phyloP scores from a whole-genome alignment of 768 basidiomycete genomes.

The Leccinellum albellum region DNA sequence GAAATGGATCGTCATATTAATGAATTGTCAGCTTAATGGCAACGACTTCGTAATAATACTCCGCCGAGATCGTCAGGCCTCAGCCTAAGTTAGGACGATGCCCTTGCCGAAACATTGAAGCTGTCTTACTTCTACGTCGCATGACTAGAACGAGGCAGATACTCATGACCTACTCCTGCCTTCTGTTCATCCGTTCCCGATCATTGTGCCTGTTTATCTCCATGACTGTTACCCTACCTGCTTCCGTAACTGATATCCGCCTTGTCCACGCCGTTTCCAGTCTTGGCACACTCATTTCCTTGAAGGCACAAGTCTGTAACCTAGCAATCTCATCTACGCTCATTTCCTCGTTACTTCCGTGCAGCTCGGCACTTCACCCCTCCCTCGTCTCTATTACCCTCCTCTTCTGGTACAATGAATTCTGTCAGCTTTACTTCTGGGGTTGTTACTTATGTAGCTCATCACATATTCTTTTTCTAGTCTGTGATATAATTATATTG shows the following conservation, averaged over 20 bases:
- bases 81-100: constrained; percentile 1
- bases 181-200: constrained; percentile 15
- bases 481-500: constrained; percentile 43
- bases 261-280: constrained; percentile 13
- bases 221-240: constrained; percentile 28
- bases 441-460: constrained; percentile 31
- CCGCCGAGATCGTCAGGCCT: constrained; percentile 6
- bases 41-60: constrained; percentile 27
- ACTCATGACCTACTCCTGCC: constrained; percentile 23
- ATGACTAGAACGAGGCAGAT: constrained; percentile 27
- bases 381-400: constrained; percentile 9
- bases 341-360: constrained; percentile 23
- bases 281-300: constrained; percentile 24
- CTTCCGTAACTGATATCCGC: constrained; percentile 31
- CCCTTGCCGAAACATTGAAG: constrained; percentile 15
- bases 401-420: constrained; percentile 17
- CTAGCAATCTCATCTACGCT: constrained; percentile 32
- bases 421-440: constrained; percentile 20
- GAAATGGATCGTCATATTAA: not conserved
- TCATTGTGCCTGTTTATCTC: constrained; percentile 18
- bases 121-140: constrained; percentile 20
- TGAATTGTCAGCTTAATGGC: constrained; percentile 29
- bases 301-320: constrained; percentile 33
- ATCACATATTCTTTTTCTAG: constrained; percentile 32
- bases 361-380: constrained; percentile 9